Evolutionary conservation across 2,329 filamentous ascomycete species (phyloP), one percentile per base, ranked within the genome.

Genomic region (Cytospora leucostoma): DNA sequence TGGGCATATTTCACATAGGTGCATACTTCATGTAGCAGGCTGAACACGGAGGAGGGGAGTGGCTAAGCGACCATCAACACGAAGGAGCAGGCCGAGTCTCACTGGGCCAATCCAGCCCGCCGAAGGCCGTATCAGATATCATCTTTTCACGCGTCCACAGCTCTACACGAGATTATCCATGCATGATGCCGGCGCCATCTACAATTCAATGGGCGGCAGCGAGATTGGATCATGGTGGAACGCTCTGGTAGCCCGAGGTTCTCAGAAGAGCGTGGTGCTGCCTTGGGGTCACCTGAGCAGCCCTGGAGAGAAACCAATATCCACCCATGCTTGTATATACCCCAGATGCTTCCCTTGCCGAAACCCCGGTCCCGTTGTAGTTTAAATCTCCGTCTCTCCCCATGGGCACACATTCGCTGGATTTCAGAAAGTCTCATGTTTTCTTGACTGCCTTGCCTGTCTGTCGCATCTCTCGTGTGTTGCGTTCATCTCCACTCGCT

Each of bases 401-500:
- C 51, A 21, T 47, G 44, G n/a, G 44, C 44, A 47, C 44, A 21
- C n/a, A 50, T 55, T 51, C 37, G 59, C 59, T 34, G 38, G 55
- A 8, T 5, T 2, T 8, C 11, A 5, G 10, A 33, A 19, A 15
- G 6, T 17, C 40, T 34, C 19, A 44, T 19, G 21, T 21, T 15
- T 27, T 38, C 51, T 19, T 32, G 44, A 47, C 27, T 27, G 10
- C 44, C n/a, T 27, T 47, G 11, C 44, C 51, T 61, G 59, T 33
- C 40, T 17, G 59, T 55, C 54, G 33, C 27, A 50, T 61, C 49
- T 35, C 50, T 27, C 8, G 38, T 21, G 51, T 33, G 40, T 50
- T 53, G 51, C 51, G 55, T 61, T 55, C 51, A 50, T 49, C 52
- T 61, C 49, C 59, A 61, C 59, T 61, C 59, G 59, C 59, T 60